Percentiles rank a stretch among this genome's conserved stretches.
Conservation (phyloP, 73 alveolate genomes). For the Tetrahymena borealis region DNA sequence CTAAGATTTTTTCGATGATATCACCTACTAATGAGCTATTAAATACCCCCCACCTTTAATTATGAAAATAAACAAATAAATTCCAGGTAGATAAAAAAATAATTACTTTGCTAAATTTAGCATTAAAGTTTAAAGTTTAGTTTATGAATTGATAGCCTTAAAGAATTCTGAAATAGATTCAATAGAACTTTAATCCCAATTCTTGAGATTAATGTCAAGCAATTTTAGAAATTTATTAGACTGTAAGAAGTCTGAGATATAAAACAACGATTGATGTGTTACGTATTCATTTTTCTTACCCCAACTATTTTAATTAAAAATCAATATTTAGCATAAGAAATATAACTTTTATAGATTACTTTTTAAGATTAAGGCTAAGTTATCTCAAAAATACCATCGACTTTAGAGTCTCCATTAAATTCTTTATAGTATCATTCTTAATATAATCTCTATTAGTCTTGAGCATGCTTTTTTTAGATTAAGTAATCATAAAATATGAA, state of each 20-base stretch:
- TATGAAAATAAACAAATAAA: background rate
- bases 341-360: background rate
- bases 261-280: background rate
- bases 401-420: background rate
- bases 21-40: background rate
- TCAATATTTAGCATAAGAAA: background rate
- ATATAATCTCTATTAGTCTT: background rate
- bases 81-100: background rate
- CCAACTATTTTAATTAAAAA: background rate
- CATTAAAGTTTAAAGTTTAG: background rate
- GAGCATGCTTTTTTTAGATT: background rate
- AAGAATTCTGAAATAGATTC: background rate
- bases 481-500: background rate
- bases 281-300: background rate
- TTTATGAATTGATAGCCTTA: background rate
- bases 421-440: background rate
- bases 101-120: background rate
- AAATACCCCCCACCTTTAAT: background rate
- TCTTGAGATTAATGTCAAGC: background rate
- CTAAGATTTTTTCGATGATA: background rate
- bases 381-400: background rate
- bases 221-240: background rate
- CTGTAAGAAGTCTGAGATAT: background rate
- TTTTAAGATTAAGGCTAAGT: background rate
- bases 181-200: background rate